A percentile compares a stretch with the other conserved stretches of the same genome.
Conservation (phyloP, 2,329 filamentous ascomycete species). For the Alternaria arborescens region DNA sequence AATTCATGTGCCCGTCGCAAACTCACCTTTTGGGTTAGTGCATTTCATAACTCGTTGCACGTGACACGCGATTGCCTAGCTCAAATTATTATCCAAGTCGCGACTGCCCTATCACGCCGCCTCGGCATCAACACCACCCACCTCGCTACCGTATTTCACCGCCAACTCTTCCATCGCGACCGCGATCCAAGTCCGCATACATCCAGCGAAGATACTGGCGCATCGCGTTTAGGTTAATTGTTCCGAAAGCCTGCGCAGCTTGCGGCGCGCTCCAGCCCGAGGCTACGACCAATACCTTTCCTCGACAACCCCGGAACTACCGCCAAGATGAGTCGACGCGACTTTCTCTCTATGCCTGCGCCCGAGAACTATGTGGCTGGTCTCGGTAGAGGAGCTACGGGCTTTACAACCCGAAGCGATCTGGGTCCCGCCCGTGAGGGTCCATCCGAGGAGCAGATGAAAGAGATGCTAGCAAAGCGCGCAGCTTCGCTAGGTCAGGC, state of each 20-base stretch:
- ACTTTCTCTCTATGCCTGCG: slow-evolving; percentile 85
- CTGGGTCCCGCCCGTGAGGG: slow-evolving; percentile 93
- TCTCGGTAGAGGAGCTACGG: slow-evolving; percentile 95
- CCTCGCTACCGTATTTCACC: neutral
- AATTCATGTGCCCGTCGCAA: slow-evolving; percentile 23
- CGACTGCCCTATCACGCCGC: slow-evolving; percentile 8
- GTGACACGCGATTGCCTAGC: slow-evolving; percentile 28
- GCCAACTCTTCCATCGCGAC: neutral
- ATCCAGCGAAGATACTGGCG: neutral
- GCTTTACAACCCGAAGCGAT: slow-evolving; percentile 97
- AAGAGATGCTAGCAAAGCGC: slow-evolving; percentile 93
- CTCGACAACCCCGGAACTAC: slow-evolving; percentile 6
- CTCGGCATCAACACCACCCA: neutral
- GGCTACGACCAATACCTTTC: neutral
- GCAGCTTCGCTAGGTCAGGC: slow-evolving; percentile 80
- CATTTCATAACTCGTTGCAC: slow-evolving; percentile 15
- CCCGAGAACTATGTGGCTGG: slow-evolving; percentile 79
- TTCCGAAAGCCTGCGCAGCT: neutral
- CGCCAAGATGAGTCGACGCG: slow-evolving; percentile 70
- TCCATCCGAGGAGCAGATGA: slow-evolving; percentile 97
- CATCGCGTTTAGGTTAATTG: neutral
- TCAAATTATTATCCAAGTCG: slow-evolving; percentile 21
- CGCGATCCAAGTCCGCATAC: no score
- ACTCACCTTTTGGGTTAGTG: slow-evolving; percentile 33
- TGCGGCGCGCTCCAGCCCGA: neutral